Evolutionary conservation across 805 yeast species (phyloP), one percentile per base, ranked within the genome.

Genomic region (Metschnikowia henanensis): DNA sequence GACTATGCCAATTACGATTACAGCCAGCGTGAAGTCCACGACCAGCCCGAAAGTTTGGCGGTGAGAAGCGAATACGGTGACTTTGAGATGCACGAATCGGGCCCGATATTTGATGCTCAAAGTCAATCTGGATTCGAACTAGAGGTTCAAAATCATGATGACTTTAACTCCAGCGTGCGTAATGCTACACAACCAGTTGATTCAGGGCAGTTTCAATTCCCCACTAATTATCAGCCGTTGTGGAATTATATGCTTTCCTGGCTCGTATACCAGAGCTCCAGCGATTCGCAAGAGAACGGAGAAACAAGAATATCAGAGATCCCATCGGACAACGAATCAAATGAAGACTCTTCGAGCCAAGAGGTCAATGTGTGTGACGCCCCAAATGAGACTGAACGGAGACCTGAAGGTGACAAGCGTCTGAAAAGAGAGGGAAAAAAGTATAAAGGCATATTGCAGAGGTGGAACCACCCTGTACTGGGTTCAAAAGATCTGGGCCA

Each of bases 211-310:
- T n/a, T 29, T 15, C 15, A 29, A 15, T n/a, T 29, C 17, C 19
- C 16, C 13, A 33, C 7, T 9, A 12, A 16, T 49, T 64, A 13
- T 68, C 61, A 61, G 41, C 73, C 73, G 3, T 42, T 57, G 9
- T 70, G 75, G 75, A 62, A 61, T 39, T 64, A 62, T 44, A 23
- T 68, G 15, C 55, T 70, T 18, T 65, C 72, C 8, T 67, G 70
- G 68, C 43, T 70, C 2, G 66, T 60, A 3, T 68, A 68, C 47
- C 37, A 15, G 10, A 33, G 18, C 10, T 8, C 15, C n/a, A 13
- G n/a, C 10, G 28, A 26, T 15, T 1, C 21, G 10, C 32, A 32
- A 7, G 30, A 32, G 2, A 6, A 15, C 5, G 25, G 34, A 20
- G 17, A 19, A 1, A 44, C 21, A 8, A 46, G 46, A 30, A 43